Conservation (phyloP, 1,139 yeast genomes). For the Debaryomycetaceae sp. region DNA sequence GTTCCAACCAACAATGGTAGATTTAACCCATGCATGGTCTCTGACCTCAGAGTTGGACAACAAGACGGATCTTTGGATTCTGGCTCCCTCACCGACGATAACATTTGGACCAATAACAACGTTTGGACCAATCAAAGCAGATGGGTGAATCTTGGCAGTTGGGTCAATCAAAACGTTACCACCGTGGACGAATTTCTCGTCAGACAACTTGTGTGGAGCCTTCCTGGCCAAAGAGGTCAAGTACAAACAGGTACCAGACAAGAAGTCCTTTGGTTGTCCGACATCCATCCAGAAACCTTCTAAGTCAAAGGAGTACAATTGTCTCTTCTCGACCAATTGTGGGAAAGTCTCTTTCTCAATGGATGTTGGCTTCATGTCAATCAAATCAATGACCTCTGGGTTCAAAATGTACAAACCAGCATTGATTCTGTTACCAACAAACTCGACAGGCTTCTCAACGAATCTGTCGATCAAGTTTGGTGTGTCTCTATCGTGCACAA, state of each 20-base stretch:
- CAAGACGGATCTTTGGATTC: conserved; percentile 93
- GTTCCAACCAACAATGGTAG: conserved; percentile 99
- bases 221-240: conserved; percentile 83
- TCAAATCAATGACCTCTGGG: conserved; percentile 94
- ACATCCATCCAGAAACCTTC: conserved; percentile 99
- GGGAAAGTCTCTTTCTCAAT: conserved; percentile 99
- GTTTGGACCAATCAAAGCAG: conserved; percentile 97
- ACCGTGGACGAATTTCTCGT: conserved; percentile 71
- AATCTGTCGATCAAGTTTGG: conserved; percentile 96
- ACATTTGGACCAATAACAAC: conserved; percentile 98
- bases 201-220: conserved; percentile 65
- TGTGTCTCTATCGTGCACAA: conserved; percentile 91
- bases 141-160: conserved; percentile 87
- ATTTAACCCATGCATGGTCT: conserved; percentile 97
- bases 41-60: conserved; percentile 87
- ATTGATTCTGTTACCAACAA: conserved; percentile 96
- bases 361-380: conserved; percentile 97
- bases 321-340: conserved; percentile 79
- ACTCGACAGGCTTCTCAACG: conserved; percentile 99
- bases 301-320: conserved; percentile 91
- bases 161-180: conserved; percentile 97
- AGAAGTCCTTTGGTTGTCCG: conserved; percentile 99
- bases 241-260: conserved; percentile 93
- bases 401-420: conserved; percentile 96
- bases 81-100: conserved; percentile 96